A percentile compares a stretch with the other conserved stretches of the same genome.
Conservation (phyloP, 2,329 filamentous ascomycete genomes). For the Penicillium brevicompactum region DNA sequence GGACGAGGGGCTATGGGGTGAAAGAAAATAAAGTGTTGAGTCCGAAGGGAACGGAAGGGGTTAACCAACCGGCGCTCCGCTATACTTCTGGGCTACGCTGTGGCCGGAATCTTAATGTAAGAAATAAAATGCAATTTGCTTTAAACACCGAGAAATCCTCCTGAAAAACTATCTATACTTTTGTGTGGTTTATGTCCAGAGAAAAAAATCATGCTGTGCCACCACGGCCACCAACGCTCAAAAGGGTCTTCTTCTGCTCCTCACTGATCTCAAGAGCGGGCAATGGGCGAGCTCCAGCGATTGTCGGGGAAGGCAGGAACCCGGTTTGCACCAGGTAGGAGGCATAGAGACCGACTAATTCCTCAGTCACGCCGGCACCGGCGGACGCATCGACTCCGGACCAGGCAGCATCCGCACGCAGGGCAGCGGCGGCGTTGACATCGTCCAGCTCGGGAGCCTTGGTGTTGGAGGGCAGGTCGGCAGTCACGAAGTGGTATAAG, state of each 20-base stretch:
- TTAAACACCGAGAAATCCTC: neutral
- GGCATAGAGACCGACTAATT: slow-evolving; percentile 65
- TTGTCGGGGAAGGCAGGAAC: slow-evolving; percentile 56
- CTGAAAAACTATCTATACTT: neutral
- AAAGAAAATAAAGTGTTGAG: slow-evolving; percentile 15
- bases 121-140: neutral
- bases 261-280: slow-evolving; percentile 50
- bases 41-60: neutral
- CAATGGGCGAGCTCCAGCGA: slow-evolving; percentile 35
- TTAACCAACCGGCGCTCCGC: neutral
- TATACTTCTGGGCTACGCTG: neutral
- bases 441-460: slow-evolving; percentile 76
- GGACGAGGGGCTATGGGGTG: neutral
- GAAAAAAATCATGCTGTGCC: slow-evolving; percentile 28
- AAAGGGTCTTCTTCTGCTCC: slow-evolving; percentile 52
- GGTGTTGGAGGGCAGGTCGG: slow-evolving; percentile 69
- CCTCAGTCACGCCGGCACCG: slow-evolving; percentile 59
- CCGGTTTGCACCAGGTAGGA: slow-evolving; percentile 64
- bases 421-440: slow-evolving; percentile 63
- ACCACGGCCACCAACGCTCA: slow-evolving; percentile 57
- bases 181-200: neutral
- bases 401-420: slow-evolving; percentile 64
- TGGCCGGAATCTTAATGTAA: neutral
- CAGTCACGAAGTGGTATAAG: slow-evolving; percentile 72
- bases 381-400: slow-evolving; percentile 60